Evolutionary conservation across 495 filamentous ascomycete species (phyloP).

Genomic region (Rostrohypoxylon terebratum): DNA sequence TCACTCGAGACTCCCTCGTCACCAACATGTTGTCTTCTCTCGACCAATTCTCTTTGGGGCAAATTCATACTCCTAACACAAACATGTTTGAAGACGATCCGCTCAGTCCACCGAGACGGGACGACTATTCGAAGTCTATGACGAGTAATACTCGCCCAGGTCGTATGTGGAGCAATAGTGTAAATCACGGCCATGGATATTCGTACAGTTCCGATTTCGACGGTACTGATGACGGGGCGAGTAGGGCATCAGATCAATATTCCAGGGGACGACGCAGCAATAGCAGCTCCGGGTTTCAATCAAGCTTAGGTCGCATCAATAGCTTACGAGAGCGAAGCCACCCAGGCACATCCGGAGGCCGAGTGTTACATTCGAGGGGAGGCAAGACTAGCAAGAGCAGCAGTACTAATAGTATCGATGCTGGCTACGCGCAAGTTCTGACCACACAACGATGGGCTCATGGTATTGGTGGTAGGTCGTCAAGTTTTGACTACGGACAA

Average conservation of each 20-base stretch:
- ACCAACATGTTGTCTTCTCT: conserved; percentile 93
- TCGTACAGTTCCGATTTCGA: conserved; percentile 80
- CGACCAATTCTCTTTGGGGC: conserved; percentile 76
- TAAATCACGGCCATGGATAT: conserved; percentile 72
- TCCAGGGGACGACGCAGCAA: conserved; percentile 79
- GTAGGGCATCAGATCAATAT: conserved; percentile 66
- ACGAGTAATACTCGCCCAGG: conserved; percentile 37
- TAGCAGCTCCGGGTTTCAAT: conserved; percentile 80
- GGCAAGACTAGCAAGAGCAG: conserved; percentile 80
- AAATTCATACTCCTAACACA: conserved; percentile 52
- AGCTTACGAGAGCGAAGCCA: conserved; percentile 66
- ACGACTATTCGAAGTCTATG: conserved; percentile 44
- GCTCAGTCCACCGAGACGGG: conserved; percentile 45
- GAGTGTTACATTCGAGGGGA: conserved; percentile 59
- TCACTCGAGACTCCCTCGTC: conserved; percentile 86
- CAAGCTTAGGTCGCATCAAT: conserved; percentile 71
- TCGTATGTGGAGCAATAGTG: conserved; percentile 49
- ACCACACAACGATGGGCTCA: conserved; percentile 69
- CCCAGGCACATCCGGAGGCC: conserved; percentile 46
- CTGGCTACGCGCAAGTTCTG: conserved; percentile 68
- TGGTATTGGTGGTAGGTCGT: conserved; percentile 71
- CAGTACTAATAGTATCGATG: conserved; percentile 73
- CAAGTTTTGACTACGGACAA: conserved; percentile 80
- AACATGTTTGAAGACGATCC: conserved; percentile 54
- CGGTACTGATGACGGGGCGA: conserved; percentile 70